These are phyloP conservation scores for Cruciata laevipes DNA, from an alignment of 257 asterid species.

Conservation along the genomic window DNA sequence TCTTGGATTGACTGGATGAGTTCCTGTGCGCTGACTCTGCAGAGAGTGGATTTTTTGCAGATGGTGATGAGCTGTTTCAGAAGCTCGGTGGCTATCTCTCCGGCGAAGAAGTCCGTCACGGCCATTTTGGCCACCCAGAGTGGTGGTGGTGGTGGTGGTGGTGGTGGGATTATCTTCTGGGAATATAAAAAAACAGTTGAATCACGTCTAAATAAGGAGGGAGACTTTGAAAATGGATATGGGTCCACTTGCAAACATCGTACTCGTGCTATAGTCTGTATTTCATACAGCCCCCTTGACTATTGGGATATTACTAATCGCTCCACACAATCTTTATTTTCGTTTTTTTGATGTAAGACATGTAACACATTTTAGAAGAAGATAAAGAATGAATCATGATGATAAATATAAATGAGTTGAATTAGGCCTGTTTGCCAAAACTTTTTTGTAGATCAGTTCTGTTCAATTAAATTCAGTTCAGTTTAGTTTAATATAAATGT, in stretches of 20 bases:
- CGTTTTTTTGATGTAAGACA: too few relatives aligned
- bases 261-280: background rate
- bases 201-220: constrained; percentile 7
- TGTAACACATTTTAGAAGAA: too few relatives aligned
- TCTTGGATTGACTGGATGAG: constrained; percentile 40
- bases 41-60: constrained; percentile 43
- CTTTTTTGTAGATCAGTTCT: too few relatives aligned
- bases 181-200: background rate
- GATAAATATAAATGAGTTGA: too few relatives aligned
- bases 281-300: background rate
- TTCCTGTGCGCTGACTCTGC: constrained; percentile 66
- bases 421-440: too few relatives aligned
- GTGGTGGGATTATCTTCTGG: background rate
- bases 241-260: background rate
- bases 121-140: constrained; percentile 40
- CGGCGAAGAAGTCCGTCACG: constrained; percentile 77
- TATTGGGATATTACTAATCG: background rate
- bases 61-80: constrained; percentile 53
- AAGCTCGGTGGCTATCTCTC: constrained; percentile 83
- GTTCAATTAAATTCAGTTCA: too few relatives aligned
- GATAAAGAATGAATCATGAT: too few relatives aligned
- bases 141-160: background rate
- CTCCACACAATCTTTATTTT: too few relatives aligned
- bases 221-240: background rate
- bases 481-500: too few relatives aligned